These are phyloP conservation scores for Fusarium duplospermum DNA, from an alignment of 2,329 filamentous ascomycete species.

Conservation along the genomic window DNA sequence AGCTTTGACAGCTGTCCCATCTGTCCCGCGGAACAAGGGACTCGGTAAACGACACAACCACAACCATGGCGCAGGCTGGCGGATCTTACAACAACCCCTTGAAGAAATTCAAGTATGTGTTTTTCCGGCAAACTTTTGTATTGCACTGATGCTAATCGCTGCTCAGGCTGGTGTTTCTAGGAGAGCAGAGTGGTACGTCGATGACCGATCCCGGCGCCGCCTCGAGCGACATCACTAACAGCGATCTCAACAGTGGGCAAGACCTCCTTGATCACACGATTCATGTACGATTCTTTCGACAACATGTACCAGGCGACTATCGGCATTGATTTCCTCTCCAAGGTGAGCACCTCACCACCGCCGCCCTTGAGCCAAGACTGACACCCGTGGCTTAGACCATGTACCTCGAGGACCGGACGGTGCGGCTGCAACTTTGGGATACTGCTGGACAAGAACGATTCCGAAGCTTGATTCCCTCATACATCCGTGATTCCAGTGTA, in stretches of 20 bases:
- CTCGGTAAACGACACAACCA: slow-evolving; percentile 34
- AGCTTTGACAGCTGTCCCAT: slow-evolving; percentile 43
- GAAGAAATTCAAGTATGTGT: slow-evolving; percentile 97
- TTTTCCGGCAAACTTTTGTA: neutral
- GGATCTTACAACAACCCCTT: slow-evolving; percentile 98
- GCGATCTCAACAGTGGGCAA: slow-evolving; percentile 80
- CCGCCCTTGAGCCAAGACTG: slow-evolving; percentile 27
- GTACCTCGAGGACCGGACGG: slow-evolving; percentile 99
- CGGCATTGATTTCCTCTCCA: slow-evolving; percentile 98
- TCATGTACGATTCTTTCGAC: slow-evolving; percentile 99
- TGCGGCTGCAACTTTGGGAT: slow-evolving; percentile 97
- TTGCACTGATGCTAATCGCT: slow-evolving; percentile 38
- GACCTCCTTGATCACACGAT: slow-evolving; percentile 97
- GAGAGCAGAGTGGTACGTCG: slow-evolving; percentile 93
- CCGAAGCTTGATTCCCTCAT: slow-evolving; percentile 95
- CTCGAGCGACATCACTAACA: slow-evolving; percentile 41
- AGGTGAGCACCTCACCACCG: slow-evolving; percentile 65
- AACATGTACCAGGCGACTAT: slow-evolving; percentile 99
- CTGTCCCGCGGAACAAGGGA: slow-evolving; percentile 22
- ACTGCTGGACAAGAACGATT: slow-evolving; percentile 98
- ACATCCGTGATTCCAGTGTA: slow-evolving; percentile 97
- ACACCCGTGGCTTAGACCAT: slow-evolving; percentile 72
- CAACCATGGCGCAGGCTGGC: slow-evolving; percentile 81
- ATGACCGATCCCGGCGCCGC: slow-evolving; percentile 32
- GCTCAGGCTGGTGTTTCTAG: slow-evolving; percentile 90